These are phyloP conservation scores for Paratrimastix pyriformis DNA, from an alignment of 78 protist genomes.

Conservation along the genomic window DNA sequence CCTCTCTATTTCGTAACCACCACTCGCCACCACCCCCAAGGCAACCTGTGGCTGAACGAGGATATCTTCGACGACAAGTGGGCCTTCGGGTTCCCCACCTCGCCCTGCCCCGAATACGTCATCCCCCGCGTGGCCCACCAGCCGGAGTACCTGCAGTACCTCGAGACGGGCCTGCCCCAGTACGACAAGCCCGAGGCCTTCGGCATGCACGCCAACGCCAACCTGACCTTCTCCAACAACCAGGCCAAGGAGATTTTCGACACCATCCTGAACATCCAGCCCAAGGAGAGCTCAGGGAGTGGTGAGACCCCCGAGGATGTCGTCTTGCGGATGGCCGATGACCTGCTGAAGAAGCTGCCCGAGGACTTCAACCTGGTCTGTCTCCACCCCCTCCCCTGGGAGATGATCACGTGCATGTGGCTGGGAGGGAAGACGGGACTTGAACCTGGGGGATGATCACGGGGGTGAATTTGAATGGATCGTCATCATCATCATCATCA, in stretches of 20 bases:
- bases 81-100: constrained; percentile 19
- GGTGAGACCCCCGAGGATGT: constrained; percentile 58
- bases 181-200: constrained; percentile 69
- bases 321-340: constrained; percentile 36
- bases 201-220: constrained; percentile 77
- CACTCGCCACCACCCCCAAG: too few relatives aligned
- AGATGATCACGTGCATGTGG: too few relatives aligned
- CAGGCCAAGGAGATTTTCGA: constrained; percentile 29
- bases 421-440: too few relatives aligned
- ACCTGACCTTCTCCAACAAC: constrained; percentile 48
- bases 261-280: constrained; percentile 64
- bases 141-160: constrained; percentile 20
- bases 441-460: too few relatives aligned
- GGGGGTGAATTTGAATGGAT: too few relatives aligned
- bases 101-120: constrained; percentile 1
- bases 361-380: constrained; percentile 25
- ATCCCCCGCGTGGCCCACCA: constrained; percentile 30
- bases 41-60: constrained; percentile 19
- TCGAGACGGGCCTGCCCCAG: constrained; percentile 38
- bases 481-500: too few relatives aligned
- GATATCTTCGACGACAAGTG: constrained; percentile 25
- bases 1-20: too few relatives aligned
- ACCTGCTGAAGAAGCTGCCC: constrained; percentile 56
- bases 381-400: too few relatives aligned
- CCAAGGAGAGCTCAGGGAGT: constrained; percentile 54